Evolutionary conservation across 331 rosid species (phyloP).

Genomic region (Acacia pycnantha): DNA sequence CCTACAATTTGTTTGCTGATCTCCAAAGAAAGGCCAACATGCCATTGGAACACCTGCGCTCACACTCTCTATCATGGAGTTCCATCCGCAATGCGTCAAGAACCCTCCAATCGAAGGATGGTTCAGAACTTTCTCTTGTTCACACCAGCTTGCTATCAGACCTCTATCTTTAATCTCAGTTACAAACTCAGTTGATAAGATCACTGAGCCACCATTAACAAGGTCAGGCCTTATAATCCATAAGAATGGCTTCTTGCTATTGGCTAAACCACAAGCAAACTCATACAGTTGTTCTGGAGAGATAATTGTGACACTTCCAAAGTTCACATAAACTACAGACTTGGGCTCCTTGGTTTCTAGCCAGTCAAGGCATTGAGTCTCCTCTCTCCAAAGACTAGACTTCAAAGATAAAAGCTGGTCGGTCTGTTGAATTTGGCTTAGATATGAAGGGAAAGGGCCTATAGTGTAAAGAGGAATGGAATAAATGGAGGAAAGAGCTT

Average conservation of each 20-base stretch:
- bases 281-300: neutral
- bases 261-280: neutral
- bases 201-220: neutral
- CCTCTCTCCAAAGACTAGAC: neutral
- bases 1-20: neutral
- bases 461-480: neutral
- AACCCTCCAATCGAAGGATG: neutral
- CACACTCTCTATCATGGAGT: neutral
- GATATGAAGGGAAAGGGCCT: neutral
- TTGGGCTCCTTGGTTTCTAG: neutral
- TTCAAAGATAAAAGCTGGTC: neutral
- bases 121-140: neutral
- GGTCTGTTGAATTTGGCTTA: neutral
- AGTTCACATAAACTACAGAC: neutral
- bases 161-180: neutral
- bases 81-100: neutral
- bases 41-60: neutral
- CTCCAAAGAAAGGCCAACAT: neutral
- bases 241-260: neutral
- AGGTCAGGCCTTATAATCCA: neutral
- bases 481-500: neutral
- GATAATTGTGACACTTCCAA: neutral
- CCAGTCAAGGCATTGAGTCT: neutral
- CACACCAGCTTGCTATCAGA: neutral
- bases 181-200: neutral